Conservation (phyloP, 305 asterid genomes). For the Vinca major region DNA sequence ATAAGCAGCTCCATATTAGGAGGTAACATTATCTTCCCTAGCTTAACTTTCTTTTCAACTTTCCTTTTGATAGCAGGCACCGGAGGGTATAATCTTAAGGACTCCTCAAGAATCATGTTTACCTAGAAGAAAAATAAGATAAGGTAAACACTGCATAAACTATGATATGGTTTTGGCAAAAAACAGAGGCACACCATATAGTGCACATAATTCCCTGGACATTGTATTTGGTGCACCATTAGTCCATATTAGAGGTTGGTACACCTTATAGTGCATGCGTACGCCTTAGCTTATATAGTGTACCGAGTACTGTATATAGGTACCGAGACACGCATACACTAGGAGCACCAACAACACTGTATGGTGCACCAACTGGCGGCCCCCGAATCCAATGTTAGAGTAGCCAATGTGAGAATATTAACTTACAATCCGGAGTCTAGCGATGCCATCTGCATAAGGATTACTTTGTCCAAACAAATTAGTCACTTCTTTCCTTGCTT, state of each 20-base stretch:
- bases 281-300: no score
- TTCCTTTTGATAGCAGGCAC: conserved; percentile 44
- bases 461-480: conserved; percentile 22
- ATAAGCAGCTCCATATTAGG: conserved; percentile 38
- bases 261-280: no score
- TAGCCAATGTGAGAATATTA: background rate
- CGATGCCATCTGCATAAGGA: conserved; percentile 34
- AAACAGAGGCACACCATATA: no score
- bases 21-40: conserved; percentile 38
- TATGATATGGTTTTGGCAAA: background rate
- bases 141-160: background rate
- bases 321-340: no score
- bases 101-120: conserved; percentile 53
- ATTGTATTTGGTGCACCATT: no score
- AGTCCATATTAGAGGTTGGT: no score
- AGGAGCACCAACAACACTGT: no score
- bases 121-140: conserved; percentile 23
- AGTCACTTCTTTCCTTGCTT: conserved; percentile 41
- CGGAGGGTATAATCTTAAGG: conserved; percentile 58
- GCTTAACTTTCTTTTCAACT: conserved; percentile 29
- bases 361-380: no score
- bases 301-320: no score
- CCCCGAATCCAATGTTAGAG: background rate
- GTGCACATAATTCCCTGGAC: no score
- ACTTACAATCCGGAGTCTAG: conserved; percentile 44